Base-by-base conservation (phyloP, 2,329 filamentous ascomycete species). In the Neurospora sp. region DNA sequence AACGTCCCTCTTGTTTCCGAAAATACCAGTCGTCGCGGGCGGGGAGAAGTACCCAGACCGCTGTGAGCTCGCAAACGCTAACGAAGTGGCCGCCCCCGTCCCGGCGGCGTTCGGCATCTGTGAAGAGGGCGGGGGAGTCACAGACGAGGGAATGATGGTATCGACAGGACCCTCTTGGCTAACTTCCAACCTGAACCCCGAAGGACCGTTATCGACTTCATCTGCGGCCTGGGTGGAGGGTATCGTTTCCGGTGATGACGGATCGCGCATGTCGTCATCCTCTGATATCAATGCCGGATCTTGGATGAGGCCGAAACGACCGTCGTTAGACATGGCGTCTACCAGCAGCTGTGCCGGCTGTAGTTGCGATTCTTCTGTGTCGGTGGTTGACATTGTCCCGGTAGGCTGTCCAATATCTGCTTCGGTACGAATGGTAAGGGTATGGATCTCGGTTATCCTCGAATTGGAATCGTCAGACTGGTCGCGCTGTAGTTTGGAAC, bases 111-210 rank as follows among this genome's bases (percentile, higher is more conserved):
- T 79, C 17, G 79, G 80, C 6, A 82, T 75, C 74, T 87, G 86
- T 1, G 85, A 87, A 1, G 85, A 87, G 0, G 86, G 85, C 33
- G 86, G 86, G 3, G 86, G 87, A 2, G 86, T 88, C 68, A 87
- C 77, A 33, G 86, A 88, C 2, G 86, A 88, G 4, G 86, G 85
- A 69, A 88, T 87, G 67, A 87, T 79, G 36, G 81, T 80, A n/a
- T 81, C 76, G 19, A 76, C 75, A 1, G 78, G 77, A 46, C 80
- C 78, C 66, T 85, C 83, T 70, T 87, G 84, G 75, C 83, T 84
- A 71, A 78, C 71, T 71, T 87, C 84, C 3, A 82, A 83, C 74
- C 81, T 83, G 77, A 87, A 86, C 0, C 84, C 85, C 66, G 80
- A 76, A 66, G 78, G 77, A 6, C 81, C 80, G 66, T 86, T 72